Evolutionary conservation across 768 basidiomycete species (phyloP).

Genomic region (Leccinum aurantiacum): DNA sequence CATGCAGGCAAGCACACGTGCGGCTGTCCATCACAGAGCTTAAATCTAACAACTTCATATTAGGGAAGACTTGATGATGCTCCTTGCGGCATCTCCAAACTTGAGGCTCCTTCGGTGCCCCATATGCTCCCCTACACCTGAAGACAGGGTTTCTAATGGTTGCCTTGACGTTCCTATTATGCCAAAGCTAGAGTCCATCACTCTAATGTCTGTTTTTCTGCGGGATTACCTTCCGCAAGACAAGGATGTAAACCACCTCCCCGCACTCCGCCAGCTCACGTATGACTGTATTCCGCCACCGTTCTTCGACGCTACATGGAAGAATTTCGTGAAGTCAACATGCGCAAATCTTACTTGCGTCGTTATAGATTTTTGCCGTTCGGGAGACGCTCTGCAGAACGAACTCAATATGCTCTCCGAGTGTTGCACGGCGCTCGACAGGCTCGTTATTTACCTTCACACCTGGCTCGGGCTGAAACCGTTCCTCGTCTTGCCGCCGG

Average conservation of each 20-base stretch:
- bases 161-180: conserved; percentile 28
- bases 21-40: neutral
- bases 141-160: conserved; percentile 17
- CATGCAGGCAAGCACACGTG: conserved; percentile 24
- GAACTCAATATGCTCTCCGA: conserved; percentile 29
- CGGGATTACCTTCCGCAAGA: conserved; percentile 32
- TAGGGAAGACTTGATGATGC: conserved; percentile 31
- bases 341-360: conserved; percentile 30
- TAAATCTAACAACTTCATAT: conserved; percentile 1
- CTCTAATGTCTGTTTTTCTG: conserved; percentile 28
- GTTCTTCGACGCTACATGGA: conserved; percentile 31
- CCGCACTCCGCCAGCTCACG: conserved; percentile 31
- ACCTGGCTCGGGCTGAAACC: conserved; percentile 25
- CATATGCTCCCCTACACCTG: conserved; percentile 26
- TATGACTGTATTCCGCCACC: conserved; percentile 34
- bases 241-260: conserved; percentile 28
- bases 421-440: conserved; percentile 24
- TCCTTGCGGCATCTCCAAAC: conserved; percentile 28
- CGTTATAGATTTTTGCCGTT: conserved; percentile 28
- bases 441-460: conserved; percentile 26
- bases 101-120: conserved; percentile 30
- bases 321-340: conserved; percentile 25
- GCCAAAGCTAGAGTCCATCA: conserved; percentile 27
- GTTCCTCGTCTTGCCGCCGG: conserved; percentile 24
- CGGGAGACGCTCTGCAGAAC: conserved; percentile 23